Evolutionary conservation across 495 filamentous ascomycete genomes (phyloP).

Genomic region (Xanthoparmelia taractica): DNA sequence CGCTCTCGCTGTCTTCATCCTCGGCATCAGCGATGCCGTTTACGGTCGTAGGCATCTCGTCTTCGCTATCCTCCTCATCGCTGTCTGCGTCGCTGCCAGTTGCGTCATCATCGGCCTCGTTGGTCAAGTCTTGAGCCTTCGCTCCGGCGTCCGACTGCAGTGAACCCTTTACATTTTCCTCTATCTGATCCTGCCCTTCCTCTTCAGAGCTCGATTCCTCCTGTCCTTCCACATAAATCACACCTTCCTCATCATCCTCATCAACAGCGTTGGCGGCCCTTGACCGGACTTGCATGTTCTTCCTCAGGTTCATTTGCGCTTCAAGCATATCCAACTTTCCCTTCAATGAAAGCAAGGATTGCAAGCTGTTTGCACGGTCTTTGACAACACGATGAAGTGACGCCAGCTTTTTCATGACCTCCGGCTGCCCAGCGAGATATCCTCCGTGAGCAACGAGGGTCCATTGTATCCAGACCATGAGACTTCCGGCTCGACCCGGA

Average conservation of each 20-base stretch:
- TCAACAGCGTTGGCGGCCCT: conserved; percentile 38
- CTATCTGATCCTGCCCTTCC: conserved; percentile 33
- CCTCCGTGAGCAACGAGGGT: conserved; percentile 91
- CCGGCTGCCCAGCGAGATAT: conserved; percentile 72
- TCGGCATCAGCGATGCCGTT: conserved; percentile 28
- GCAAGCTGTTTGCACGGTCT: conserved; percentile 73
- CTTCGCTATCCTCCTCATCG: conserved; percentile 18
- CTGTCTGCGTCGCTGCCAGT: conserved; percentile 5
- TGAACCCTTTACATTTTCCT: conserved; percentile 15
- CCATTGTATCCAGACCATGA: conserved; percentile 97
- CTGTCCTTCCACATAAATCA: conserved; percentile 84
- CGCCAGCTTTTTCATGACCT: conserved; percentile 64
- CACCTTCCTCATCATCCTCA: conserved; percentile 50
- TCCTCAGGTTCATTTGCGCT: conserved; percentile 73
- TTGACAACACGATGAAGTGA: conserved; percentile 77
- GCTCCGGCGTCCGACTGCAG: conserved; percentile 10
- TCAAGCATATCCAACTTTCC: conserved; percentile 87
- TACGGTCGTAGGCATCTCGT: conserved; percentile 21
- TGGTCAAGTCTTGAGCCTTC: conserved; percentile 9
- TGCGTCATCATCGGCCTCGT: conserved; percentile 1
- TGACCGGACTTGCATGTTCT: conserved; percentile 44
- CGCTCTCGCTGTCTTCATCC: conserved; percentile 27
- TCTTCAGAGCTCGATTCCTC: conserved; percentile 39
- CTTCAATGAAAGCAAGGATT: conserved; percentile 76
- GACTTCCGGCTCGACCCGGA: conserved; percentile 77